These are phyloP conservation scores for Phaeodactylum tricornutum DNA, from an alignment of 108 stramenopile genomes.

Conservation along the genomic window DNA sequence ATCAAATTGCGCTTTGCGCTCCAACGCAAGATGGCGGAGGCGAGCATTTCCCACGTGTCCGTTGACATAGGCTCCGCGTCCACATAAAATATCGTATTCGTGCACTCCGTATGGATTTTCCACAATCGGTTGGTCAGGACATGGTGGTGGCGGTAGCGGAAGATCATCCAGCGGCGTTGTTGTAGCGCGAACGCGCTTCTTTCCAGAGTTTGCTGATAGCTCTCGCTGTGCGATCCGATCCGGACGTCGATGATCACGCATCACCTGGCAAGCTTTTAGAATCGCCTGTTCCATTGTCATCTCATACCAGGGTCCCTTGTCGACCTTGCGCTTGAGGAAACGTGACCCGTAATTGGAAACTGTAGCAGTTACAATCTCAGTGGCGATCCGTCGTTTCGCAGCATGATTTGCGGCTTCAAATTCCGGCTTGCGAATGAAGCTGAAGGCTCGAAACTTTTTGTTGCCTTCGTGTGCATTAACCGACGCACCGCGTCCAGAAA, in stretches of 20 bases:
- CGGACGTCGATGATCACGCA: slow-evolving; percentile 68
- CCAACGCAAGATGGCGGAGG: slow-evolving; percentile 34
- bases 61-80: slow-evolving; percentile 63
- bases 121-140: slow-evolving; percentile 6
- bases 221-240: slow-evolving; percentile 51
- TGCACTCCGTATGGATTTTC: slow-evolving; percentile 45
- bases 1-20: slow-evolving; percentile 53
- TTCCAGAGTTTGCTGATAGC: not conserved
- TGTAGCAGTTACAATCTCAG: slow-evolving; percentile 32
- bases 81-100: slow-evolving; percentile 43
- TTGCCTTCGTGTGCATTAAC: slow-evolving; percentile 63
- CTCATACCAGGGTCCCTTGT: slow-evolving; percentile 48
- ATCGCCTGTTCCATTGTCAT: slow-evolving; percentile 53
- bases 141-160: not conserved
- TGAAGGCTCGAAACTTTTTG: slow-evolving; percentile 40
- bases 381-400: slow-evolving; percentile 50
- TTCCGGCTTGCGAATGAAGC: slow-evolving; percentile 45
- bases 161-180: not conserved
- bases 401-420: slow-evolving; percentile 55
- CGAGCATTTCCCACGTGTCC: slow-evolving; percentile 23
- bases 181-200: not conserved
- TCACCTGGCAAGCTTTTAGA: slow-evolving; percentile 63
- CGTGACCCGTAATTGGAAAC: slow-evolving; percentile 21
- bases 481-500: slow-evolving; percentile 59
- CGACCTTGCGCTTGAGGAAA: slow-evolving; percentile 36